Evolutionary conservation across 805 yeast genomes (phyloP), one percentile per base, ranked within the genome.

Genomic region (Danielia reshetovae): DNA sequence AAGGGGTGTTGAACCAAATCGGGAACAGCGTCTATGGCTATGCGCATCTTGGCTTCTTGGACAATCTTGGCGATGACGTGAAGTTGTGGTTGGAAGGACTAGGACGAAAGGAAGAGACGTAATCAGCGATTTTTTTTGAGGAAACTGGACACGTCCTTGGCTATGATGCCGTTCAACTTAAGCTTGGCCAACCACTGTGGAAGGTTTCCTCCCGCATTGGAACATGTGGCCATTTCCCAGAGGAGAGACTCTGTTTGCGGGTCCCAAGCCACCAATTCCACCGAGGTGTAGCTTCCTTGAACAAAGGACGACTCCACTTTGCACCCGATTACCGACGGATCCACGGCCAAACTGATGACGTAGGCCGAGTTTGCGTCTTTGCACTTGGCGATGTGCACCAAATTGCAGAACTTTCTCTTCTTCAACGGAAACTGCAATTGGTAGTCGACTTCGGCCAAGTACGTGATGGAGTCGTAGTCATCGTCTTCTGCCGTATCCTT

Each of bases 41-140:
- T 34, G 55, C 60, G 8, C 46, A 55, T 18, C 48, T 64, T 9
- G 69, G 68, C 18, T 62, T 67, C 35, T 39, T 67, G 13, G 71
- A 65, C 12, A 67, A 57, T 40, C 46, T 67, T 22, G 70, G 71
- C 2, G 68, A 62, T 16, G 72, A 67, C 41, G 69, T 67, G 9
- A 60, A 57, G 42, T 39, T 48, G 5, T 67, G 72, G 72, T 54
- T 67, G 9, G 66, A 56, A n/a, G 50, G 52, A 1, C 52, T 58
- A 25, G 36, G 34, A 11, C 24, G 35, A 2, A 19, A 19, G 22
- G 27, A 27, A 15, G 29, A 30, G 35, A 6, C 23, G 22, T 17
- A n/a, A 13, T 12, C 18, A 7, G 18, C 15, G 7, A 6, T 18
- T 9, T 18, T 65, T 66, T 9, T 52, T 43, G 39, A 65, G 42